Base-by-base conservation (phyloP, 2,329 filamentous ascomycete species). In the Beauveria sp. region DNA sequence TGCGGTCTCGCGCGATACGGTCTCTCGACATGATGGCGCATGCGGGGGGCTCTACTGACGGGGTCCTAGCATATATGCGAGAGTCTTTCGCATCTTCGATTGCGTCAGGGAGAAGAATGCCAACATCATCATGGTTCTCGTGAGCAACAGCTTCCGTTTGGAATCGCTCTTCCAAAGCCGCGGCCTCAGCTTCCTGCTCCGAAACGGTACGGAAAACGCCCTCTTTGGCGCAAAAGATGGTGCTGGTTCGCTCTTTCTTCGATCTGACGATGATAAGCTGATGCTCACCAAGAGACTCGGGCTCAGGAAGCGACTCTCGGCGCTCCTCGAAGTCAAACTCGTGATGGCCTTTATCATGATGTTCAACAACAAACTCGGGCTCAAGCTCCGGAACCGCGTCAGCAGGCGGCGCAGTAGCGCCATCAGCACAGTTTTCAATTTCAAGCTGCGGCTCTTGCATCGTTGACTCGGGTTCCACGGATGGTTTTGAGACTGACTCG, bases 131-230 rank as follows among this genome's bases (percentile, higher is more conserved):
- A 10, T 68, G 63, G 3, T 69, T 67, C 12, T 73, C 68, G n/a
- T 63, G 60, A 40, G 62, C 63, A 34, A 69, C 65, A 7, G 65
- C 67, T 45, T 69, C 67, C 24, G 69, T 66, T 46, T 72, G 69
- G 0, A 69, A 45, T 22, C 46, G 60, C 28, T 62, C 71, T 61
- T 78, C 74, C 61, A 80, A 70, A 5, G 74, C 76, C 20, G 77
- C 76, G 9, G 79, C 76, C 62, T 83, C 80, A 12, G 79, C 76
- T 62, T 83, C 80, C 63, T 80, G 74, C 65, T 84, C 78, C 1
- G 84, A 83, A 50, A 86, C 74, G 2, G 84, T 84, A 53, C 82
- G 81, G 69, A 88, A 87, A 60, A 85, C 82, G 53, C 85, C 87
- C 67, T 87, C 80, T 20, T 81, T 80, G 5, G 86, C 83, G 14